Percentiles rank a stretch among this genome's conserved stretches.
Evolutionary conservation across 2,329 filamentous ascomycete genomes (phyloP).

Genomic region (Chalaropsis thielavioides): DNA sequence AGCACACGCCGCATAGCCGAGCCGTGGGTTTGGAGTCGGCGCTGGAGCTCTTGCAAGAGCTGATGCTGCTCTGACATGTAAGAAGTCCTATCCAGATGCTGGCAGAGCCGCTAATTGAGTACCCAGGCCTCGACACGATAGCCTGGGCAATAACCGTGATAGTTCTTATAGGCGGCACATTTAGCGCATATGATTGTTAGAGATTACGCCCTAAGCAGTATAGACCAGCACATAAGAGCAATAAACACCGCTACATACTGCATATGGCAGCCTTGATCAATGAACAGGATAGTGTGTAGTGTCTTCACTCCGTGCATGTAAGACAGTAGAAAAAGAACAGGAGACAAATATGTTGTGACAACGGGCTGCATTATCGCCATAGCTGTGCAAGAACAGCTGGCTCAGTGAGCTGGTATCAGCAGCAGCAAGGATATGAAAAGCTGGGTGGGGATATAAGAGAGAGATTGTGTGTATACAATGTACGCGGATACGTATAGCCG

Average conservation of each 20-base stretch:
- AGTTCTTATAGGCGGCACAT: neutral
- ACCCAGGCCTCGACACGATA: neutral
- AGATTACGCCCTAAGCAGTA: no score
- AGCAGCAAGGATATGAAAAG: no score
- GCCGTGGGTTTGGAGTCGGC: no score
- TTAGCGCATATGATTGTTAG: no score
- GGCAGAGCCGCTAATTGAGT: neutral
- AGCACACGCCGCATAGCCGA: neutral
- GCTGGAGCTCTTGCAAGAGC: neutral
- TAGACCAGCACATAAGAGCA: neutral
- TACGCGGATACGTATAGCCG: no score
- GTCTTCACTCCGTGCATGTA: neutral
- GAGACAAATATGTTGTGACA: no score
- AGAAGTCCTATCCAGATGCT: neutral
- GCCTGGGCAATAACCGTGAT: neutral
- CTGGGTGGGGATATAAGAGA: no score
- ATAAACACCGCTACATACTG: neutral
- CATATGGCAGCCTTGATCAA: neutral
- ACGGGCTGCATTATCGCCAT: neutral
- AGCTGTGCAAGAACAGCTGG: neutral
- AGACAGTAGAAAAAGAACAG: neutral
- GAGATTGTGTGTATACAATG: no score
- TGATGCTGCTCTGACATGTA: neutral
- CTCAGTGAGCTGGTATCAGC: no score
- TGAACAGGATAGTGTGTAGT: neutral